phyloP scores from a whole-genome alignment of 331 rosid genomes.

The Quercus phellos region DNA sequence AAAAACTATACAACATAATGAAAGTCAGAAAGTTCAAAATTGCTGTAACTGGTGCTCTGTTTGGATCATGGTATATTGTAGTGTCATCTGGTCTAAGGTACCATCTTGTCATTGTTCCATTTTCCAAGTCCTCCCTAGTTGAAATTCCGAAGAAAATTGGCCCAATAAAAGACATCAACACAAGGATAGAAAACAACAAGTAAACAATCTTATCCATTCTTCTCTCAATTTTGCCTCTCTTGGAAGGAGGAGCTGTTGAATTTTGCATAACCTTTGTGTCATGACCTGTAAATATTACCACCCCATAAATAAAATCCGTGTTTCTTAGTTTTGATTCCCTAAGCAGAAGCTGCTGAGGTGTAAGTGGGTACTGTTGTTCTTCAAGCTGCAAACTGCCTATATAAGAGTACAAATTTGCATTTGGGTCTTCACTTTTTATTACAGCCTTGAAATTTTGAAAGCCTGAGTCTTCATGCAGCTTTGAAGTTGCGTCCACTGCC shows the following conservation, averaged over 20 bases:
- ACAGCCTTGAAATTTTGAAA: slow-evolving; percentile 1
- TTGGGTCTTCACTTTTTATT: slow-evolving; percentile 40
- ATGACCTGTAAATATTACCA: slow-evolving; percentile 36
- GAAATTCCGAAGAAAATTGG: too few relatives aligned
- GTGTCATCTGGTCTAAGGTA: slow-evolving; percentile 14
- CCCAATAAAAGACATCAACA: slow-evolving; percentile 22
- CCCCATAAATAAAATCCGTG: slow-evolving; percentile 37
- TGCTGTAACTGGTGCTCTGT: too few relatives aligned
- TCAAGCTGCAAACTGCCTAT: slow-evolving; percentile 28
- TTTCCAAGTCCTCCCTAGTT: not conserved
- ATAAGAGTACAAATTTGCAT: slow-evolving; percentile 36
- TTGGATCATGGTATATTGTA: too few relatives aligned
- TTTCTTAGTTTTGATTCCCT: slow-evolving; percentile 40
- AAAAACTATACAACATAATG: slow-evolving; percentile 33
- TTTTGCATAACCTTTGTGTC: slow-evolving; percentile 37
- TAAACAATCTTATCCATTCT: slow-evolving; percentile 37
- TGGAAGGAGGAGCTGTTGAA: slow-evolving; percentile 33
- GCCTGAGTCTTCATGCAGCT: too few relatives aligned
- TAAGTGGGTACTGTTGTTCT: slow-evolving; percentile 16
- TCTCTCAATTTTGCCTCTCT: slow-evolving; percentile 35
- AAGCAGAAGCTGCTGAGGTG: slow-evolving; percentile 25
- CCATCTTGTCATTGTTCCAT: slow-evolving; percentile 21
- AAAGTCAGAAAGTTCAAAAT: slow-evolving; percentile 15
- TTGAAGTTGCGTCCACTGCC: too few relatives aligned
- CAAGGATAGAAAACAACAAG: slow-evolving; percentile 27